phyloP scores from a whole-genome alignment of 768 basidiomycete genomes.

The Suillus fuscotomentosus region DNA sequence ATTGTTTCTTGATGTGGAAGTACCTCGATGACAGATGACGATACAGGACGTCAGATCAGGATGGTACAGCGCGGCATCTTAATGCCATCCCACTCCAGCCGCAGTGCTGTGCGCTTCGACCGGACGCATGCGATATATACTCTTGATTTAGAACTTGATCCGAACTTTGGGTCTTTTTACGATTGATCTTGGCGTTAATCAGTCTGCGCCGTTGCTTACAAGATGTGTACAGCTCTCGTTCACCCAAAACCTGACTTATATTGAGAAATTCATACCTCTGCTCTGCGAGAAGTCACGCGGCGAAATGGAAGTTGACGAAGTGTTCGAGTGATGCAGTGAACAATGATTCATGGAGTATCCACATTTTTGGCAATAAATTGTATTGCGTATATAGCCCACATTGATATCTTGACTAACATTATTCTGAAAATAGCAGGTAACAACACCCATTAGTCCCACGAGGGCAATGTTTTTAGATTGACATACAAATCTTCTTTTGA shows the following conservation, averaged over 20 bases:
- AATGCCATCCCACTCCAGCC: slow-evolving; percentile 64
- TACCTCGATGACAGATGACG: too few species aligned
- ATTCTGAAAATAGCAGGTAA: not conserved
- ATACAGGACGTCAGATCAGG: slow-evolving; percentile 40
- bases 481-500: too few species aligned
- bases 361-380: not conserved
- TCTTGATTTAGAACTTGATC: slow-evolving; percentile 14
- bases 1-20: slow-evolving; percentile 19
- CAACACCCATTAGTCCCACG: too few species aligned
- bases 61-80: slow-evolving; percentile 49
- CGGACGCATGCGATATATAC: slow-evolving; percentile 51
- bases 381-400: not conserved
- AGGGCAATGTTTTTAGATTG: too few species aligned
- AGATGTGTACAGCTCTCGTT: not conserved
- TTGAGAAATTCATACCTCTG: too few species aligned
- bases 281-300: too few species aligned
- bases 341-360: not conserved
- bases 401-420: not conserved
- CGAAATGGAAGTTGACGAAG: too few species aligned
- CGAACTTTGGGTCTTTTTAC: not conserved
- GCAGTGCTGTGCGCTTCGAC: slow-evolving; percentile 67
- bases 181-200: not conserved
- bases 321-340: not conserved
- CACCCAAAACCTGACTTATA: not conserved
- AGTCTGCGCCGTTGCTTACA: not conserved